Conservation (phyloP, 2,329 filamentous ascomycete species). For the Calonectria hawksworthii region DNA sequence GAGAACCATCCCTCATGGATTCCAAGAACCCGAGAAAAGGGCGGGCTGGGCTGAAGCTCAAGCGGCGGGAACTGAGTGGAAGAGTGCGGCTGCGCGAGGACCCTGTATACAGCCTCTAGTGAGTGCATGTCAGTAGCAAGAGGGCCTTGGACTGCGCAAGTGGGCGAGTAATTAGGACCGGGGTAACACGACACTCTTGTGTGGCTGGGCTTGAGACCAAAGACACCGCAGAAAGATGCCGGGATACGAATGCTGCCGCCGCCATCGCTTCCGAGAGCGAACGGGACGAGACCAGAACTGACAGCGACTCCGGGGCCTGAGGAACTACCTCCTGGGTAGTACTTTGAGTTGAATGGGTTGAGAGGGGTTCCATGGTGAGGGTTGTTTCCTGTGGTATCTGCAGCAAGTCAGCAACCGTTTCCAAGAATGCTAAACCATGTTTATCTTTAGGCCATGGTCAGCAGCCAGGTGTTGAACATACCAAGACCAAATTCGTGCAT, state of each 20-base stretch:
- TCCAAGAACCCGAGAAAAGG: constrained; percentile 67
- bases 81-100: constrained; percentile 75
- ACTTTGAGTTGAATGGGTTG: constrained; percentile 80
- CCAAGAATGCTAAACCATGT: not conserved
- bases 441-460: too few species aligned
- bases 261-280: constrained; percentile 80
- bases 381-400: constrained; percentile 83
- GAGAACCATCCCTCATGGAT: constrained; percentile 76
- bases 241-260: constrained; percentile 83
- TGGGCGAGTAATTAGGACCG: constrained; percentile 69
- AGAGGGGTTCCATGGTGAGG: constrained; percentile 79
- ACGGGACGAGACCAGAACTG: constrained; percentile 77
- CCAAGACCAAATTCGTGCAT: constrained; percentile 85
- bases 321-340: constrained; percentile 84
- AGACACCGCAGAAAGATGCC: constrained; percentile 78
- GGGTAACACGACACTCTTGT: constrained; percentile 75
- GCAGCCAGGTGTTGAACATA: constrained; percentile 48
- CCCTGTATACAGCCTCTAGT: constrained; percentile 74
- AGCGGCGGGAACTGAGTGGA: constrained; percentile 66
- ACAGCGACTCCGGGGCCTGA: constrained; percentile 81
- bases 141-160: constrained; percentile 76
- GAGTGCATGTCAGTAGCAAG: constrained; percentile 77
- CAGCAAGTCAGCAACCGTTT: constrained; percentile 17
- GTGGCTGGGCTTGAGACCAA: constrained; percentile 80
- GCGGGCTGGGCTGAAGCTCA: constrained; percentile 41